These are phyloP conservation scores for Magnaporthiopsis rhizophila DNA, from an alignment of 2,329 filamentous ascomycete genomes.

Conservation along the genomic window DNA sequence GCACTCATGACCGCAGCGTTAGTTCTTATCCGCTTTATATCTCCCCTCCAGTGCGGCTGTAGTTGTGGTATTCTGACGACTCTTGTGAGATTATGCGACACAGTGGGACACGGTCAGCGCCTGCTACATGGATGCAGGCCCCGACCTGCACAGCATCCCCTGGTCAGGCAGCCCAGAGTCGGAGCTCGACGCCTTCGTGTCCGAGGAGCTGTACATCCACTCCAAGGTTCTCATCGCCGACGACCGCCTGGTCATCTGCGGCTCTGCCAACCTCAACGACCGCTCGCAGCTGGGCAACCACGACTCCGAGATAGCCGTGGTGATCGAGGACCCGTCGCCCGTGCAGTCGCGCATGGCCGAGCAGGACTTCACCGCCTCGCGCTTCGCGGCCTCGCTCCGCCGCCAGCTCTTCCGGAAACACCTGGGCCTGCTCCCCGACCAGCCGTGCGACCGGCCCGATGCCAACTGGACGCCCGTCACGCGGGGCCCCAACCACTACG, in stretches of 20 bases:
- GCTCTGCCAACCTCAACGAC: constrained; percentile 53
- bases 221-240: constrained; percentile 73
- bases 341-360: constrained; percentile 70
- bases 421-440: constrained; percentile 68
- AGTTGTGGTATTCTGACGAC: not conserved
- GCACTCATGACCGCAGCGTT: constrained; percentile 31
- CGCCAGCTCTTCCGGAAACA: constrained; percentile 86
- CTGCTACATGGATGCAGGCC: constrained; percentile 76
- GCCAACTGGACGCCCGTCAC: constrained; percentile 70
- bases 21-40: not conserved
- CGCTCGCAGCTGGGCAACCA: constrained; percentile 73
- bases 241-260: constrained; percentile 74
- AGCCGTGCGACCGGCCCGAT: constrained; percentile 58
- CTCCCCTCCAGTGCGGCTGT: not conserved
- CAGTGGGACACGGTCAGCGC: constrained; percentile 67
- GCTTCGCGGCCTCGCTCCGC: constrained; percentile 70
- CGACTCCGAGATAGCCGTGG: constrained; percentile 81
- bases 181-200: constrained; percentile 54
- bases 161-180: constrained; percentile 48
- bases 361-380: constrained; percentile 57
- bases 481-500: constrained; percentile 61
- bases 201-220: constrained; percentile 55
- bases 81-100: not conserved
- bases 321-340: constrained; percentile 69
- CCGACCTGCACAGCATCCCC: constrained; percentile 53